phyloP scores from a whole-genome alignment of 805 yeast species.

The Kuraishia ogatae region DNA sequence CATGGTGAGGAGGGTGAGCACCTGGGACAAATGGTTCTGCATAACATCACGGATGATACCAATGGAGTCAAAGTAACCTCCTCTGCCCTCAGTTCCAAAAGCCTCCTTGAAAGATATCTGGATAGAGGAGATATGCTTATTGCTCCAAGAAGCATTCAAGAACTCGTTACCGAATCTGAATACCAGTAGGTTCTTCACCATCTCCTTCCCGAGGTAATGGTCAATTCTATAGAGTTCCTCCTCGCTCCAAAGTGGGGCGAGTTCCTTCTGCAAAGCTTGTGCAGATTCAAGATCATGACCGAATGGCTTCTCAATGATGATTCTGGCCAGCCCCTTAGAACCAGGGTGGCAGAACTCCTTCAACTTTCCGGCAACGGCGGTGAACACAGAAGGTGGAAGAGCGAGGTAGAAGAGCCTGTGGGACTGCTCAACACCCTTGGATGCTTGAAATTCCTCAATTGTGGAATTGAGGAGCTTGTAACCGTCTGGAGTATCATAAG shows the following conservation, averaged over 20 bases:
- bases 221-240: slow-evolving; percentile 93
- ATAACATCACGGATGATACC: slow-evolving; percentile 97
- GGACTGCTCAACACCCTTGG: slow-evolving; percentile 35
- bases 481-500: slow-evolving; percentile 77
- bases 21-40: slow-evolving; percentile 95
- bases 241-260: slow-evolving; percentile 84
- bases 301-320: slow-evolving; percentile 95
- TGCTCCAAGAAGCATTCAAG: slow-evolving; percentile 85
- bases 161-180: slow-evolving; percentile 88
- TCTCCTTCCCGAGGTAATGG: slow-evolving; percentile 95
- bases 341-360: slow-evolving; percentile 60
- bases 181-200: slow-evolving; percentile 89
- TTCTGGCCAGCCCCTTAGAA: slow-evolving; percentile 58
- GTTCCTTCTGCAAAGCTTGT: slow-evolving; percentile 62
- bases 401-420: slow-evolving; percentile 90
- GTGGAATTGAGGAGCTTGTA: slow-evolving; percentile 45
- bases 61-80: slow-evolving; percentile 92
- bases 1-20: slow-evolving; percentile 86
- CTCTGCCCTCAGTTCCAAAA: slow-evolving; percentile 99
- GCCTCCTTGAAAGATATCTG: slow-evolving; percentile 94
- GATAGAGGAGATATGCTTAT: slow-evolving; percentile 64
- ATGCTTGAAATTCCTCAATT: slow-evolving; percentile 52
- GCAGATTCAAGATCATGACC: slow-evolving; percentile 85
- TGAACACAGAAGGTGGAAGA: slow-evolving; percentile 88
- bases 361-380: slow-evolving; percentile 64